Evolutionary conservation across 2,329 filamentous ascomycete genomes (phyloP).

Genomic region (Phaeosphaeriaceae sp.): DNA sequence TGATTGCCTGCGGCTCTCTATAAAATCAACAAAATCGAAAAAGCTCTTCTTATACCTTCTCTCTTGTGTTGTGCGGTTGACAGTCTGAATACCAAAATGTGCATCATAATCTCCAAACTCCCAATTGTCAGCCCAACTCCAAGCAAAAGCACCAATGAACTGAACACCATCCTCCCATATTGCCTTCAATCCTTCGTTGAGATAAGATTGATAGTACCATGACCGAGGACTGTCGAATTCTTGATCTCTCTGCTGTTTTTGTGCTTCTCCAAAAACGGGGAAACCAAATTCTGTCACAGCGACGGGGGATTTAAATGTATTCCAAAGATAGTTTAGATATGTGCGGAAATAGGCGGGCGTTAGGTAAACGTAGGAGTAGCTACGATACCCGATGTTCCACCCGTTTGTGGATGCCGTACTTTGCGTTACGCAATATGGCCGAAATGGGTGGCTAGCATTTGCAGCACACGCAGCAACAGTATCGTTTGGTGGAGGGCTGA

Average conservation of each 20-base stretch:
- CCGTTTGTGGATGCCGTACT: conserved; percentile 55
- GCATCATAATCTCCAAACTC: conserved; percentile 60
- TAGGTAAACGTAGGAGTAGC: conserved; percentile 63
- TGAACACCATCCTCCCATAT: conserved; percentile 64
- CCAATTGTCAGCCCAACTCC: conserved; percentile 61
- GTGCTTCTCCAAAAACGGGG: conserved; percentile 58
- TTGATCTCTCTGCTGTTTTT: conserved; percentile 56
- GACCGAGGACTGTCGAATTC: conserved; percentile 61
- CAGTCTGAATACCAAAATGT: conserved; percentile 64
- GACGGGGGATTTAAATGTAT: conserved; percentile 61
- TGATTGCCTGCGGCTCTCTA: conserved; percentile 39
- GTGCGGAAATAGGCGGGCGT: conserved; percentile 64
- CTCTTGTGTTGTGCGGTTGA: conserved; percentile 61
- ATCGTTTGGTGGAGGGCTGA: conserved; percentile 53
- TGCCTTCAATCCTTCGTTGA: conserved; percentile 62
- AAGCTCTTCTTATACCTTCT: conserved; percentile 64
- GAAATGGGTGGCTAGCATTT: conserved; percentile 54
- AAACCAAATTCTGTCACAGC: conserved; percentile 65
- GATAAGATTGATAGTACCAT: conserved; percentile 61
- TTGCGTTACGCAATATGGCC: conserved; percentile 62
- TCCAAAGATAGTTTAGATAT: conserved; percentile 64
- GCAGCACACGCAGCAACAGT: conserved; percentile 58
- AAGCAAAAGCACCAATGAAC: conserved; percentile 61
- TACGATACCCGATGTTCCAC: conserved; percentile 66
- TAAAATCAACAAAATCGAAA: conserved; percentile 63